Base-by-base conservation (phyloP, 495 filamentous ascomycete species). In the Xylaria cubensis region DNA sequence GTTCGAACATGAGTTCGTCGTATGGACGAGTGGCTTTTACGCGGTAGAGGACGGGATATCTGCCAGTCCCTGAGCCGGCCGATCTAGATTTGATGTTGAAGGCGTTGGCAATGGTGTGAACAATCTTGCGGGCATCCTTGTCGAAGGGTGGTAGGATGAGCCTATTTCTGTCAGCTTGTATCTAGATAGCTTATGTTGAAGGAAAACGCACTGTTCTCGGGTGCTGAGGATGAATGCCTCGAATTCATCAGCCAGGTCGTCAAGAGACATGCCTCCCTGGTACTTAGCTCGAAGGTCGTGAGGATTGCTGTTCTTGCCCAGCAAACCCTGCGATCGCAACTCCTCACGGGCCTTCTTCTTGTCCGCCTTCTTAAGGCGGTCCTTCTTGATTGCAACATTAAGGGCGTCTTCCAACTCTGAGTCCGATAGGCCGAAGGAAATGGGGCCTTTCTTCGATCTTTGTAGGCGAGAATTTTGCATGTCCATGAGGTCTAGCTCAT, bases 41-140 rank as follows among this genome's bases (percentile, higher is more conserved):
- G 73, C 94, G 94, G 74, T 90, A 89, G 6, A 98, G 85, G 17
- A 94, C 85, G 3, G 95, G 91, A 72, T 92, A 94, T 36, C 96
- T 90, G 66, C 85, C 84, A n/a, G 83, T 84, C 10, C 91, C 94
- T 24, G 84, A 84, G n/a, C 96, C 96, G 13, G 85, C 84, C 1
- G 95, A 97, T 75, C 95, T 92, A 3, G 94, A 97, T 72, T 93
- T 97, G 67, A 98, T 82, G 15, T 87, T 86, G 74, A 97, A 86
- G 19, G 84, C 82, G 74, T 86, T 86, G 5, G 93, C 93, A 42
- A 97, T 74, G 42, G 92, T 85, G 77, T 99, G 96, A 15, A 97
- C 86, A 13, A 87, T 78, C 76, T 92, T 94, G 67, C 96, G 92
- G 42, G 89, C 86, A 3, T 86, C 79, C 73, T 92, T 94, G 36